phyloP scores from a whole-genome alignment of 2,329 filamentous ascomycete genomes.

The Waltergamsia citrina region DNA sequence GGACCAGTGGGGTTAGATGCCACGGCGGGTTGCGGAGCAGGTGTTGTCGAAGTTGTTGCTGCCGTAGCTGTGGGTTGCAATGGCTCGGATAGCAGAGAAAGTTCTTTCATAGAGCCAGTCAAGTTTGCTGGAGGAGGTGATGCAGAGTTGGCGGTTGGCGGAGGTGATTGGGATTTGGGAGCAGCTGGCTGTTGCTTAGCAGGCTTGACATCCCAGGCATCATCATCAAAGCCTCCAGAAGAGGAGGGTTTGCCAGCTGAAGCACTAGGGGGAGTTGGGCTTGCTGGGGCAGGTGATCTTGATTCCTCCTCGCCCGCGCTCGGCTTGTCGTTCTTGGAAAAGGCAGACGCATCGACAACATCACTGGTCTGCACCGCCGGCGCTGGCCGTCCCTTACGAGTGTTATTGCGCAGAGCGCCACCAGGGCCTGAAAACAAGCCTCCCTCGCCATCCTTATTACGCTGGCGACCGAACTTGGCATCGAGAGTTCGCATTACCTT shows the following conservation, averaged over 20 bases:
- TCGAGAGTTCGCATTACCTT: constrained; percentile 89
- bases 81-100: constrained; percentile 43
- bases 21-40: constrained; percentile 14
- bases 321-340: constrained; percentile 48
- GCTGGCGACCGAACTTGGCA: constrained; percentile 60
- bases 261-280: constrained; percentile 15
- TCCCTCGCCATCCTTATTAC: constrained; percentile 48
- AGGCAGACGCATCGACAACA: constrained; percentile 77
- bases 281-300: constrained; percentile 10
- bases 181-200: constrained; percentile 42
- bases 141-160: constrained; percentile 4
- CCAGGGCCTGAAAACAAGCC: constrained; percentile 89
- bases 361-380: constrained; percentile 81
- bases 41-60: constrained; percentile 17
- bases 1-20: too few species aligned
- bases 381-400: constrained; percentile 79
- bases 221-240: constrained; percentile 73
- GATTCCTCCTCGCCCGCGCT: constrained; percentile 11
- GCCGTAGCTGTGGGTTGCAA: constrained; percentile 38
- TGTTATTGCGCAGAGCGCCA: constrained; percentile 89
- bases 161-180: constrained; percentile 5
- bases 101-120: constrained; percentile 57
- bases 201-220: constrained; percentile 94
- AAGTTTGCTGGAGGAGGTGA: constrained; percentile 33
- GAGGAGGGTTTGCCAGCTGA: constrained; percentile 9